Evolutionary conservation across 1,139 yeast species (phyloP), one percentile per base, ranked within the genome.

Genomic region (Kodamaea derodonti): DNA sequence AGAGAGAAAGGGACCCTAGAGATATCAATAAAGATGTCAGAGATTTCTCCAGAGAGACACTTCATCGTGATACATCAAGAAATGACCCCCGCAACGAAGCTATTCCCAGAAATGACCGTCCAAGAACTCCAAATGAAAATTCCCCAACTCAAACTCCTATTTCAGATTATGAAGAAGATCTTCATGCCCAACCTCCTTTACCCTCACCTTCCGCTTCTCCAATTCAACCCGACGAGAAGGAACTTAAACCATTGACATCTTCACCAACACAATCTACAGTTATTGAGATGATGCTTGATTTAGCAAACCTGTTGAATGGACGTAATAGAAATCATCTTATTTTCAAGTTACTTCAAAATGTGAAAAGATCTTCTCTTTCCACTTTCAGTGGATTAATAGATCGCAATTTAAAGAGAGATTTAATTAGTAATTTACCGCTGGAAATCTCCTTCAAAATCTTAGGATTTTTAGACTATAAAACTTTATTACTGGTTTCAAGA

Each of bases 371-470:
- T 11, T 74, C 88, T 4, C 66, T 92, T 32, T 83, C 94, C 35
- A 73, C 84, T 24, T 61, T 92, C 36, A 72, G 78, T 25, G 74
- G 77, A 14, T 52, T 77, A 9, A 69, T 92, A 14, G 72, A 75
- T 32, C 66, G 69, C 24, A 74, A 82, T 14, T 70, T 92, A 50
- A 75, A 77, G 46, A 73, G 94, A 46, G 97, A 92, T 52, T 62
- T 92, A 29, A 57, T 92, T 11, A 59, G 79, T 15, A 65, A 73
- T 36, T 60, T 92, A 17, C 98, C 99, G 0, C 54, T 76, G 3
- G 97, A 92, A 53, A 67, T 92, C n/a, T 61, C 88, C 1, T 65
- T 75, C 47, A 73, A 79, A 34, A 78, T 92, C n/a, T 65, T 94
- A 35, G 63, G 75, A 2, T 72, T 75, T 39, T 65, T 92, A 34